These are phyloP conservation scores for Hypoxylon lienhwacheense DNA, from an alignment of 495 filamentous ascomycete genomes.

Conservation along the genomic window DNA sequence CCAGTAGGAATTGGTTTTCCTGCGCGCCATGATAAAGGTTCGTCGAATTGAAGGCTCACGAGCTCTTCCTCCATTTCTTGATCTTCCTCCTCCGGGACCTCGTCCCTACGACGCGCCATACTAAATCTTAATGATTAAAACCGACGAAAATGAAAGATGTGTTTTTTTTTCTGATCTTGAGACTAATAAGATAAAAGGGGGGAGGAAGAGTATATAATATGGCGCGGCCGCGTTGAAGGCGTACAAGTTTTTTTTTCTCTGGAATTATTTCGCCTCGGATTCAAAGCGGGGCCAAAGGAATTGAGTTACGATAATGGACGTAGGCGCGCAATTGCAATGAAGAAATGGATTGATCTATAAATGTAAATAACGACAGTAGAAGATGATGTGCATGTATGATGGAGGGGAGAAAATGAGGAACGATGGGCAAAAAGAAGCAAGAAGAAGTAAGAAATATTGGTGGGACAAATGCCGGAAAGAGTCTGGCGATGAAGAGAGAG, in stretches of 20 bases:
- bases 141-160: not conserved
- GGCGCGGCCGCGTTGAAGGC: constrained; percentile 1
- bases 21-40: constrained; percentile 87
- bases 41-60: constrained; percentile 69
- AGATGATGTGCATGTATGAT: not conserved
- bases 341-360: constrained; percentile 10
- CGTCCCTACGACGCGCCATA: constrained; percentile 38
- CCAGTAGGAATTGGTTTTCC: constrained; percentile 84
- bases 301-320: not conserved
- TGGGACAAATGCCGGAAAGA: constrained; percentile 26
- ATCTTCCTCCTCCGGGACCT: constrained; percentile 41
- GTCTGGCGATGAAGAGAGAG: constrained; percentile 26
- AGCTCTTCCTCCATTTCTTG: constrained; percentile 42
- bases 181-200: not conserved
- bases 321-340: constrained; percentile 12
- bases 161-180: not conserved
- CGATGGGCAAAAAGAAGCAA: too few relatives aligned
- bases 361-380: not conserved
- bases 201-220: not conserved
- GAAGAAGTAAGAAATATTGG: constrained; percentile 15
- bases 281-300: constrained; percentile 14
- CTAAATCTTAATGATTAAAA: not conserved
- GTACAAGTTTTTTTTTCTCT: too few relatives aligned
- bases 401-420: not conserved
- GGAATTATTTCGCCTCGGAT: constrained; percentile 5